phyloP scores from a whole-genome alignment of 2,329 filamentous ascomycete species.

The Paecilomyces formosus region DNA sequence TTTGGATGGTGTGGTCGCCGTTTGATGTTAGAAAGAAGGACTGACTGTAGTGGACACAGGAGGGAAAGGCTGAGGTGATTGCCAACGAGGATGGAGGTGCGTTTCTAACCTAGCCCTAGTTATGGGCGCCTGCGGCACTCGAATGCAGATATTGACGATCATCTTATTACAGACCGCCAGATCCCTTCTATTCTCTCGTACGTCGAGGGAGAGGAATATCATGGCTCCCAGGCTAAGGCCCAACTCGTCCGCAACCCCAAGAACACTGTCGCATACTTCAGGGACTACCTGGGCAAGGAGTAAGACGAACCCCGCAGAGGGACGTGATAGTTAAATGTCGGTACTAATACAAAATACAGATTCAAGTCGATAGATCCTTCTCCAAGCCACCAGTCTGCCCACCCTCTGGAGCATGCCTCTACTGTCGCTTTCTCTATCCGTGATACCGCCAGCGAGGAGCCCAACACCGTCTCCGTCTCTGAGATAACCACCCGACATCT shows the following conservation, averaged over 20 bases:
- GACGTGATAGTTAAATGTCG: background rate
- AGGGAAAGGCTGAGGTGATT: constrained; percentile 95
- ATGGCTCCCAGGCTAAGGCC: constrained; percentile 87
- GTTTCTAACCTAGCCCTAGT: constrained; percentile 21
- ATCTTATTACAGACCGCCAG: constrained; percentile 65
- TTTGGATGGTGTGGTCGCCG: constrained; percentile 2
- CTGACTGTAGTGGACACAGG: constrained; percentile 36
- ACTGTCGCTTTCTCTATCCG: constrained; percentile 74
- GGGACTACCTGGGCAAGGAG: constrained; percentile 93
- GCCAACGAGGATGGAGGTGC: constrained; percentile 95
- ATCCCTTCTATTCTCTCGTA: constrained; percentile 94
- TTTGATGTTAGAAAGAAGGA: constrained; percentile 1
- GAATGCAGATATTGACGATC: background rate
- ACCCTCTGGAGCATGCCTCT: constrained; percentile 68
- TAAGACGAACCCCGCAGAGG: constrained; percentile 37
- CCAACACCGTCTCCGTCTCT: constrained; percentile 65
- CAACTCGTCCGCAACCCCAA: constrained; percentile 86
- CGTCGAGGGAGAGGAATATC: constrained; percentile 92
- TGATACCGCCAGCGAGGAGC: constrained; percentile 60
- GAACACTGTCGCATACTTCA: constrained; percentile 94
- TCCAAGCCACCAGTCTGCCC: constrained; percentile 86
- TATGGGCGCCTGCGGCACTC: background rate
- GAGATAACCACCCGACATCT: constrained; percentile 83
- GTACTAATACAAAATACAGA: constrained; percentile 24
- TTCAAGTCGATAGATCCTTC: constrained; percentile 97